These are phyloP conservation scores for Tetrapisispora namnaoensis DNA, from an alignment of 805 yeast species.

Conservation along the genomic window DNA sequence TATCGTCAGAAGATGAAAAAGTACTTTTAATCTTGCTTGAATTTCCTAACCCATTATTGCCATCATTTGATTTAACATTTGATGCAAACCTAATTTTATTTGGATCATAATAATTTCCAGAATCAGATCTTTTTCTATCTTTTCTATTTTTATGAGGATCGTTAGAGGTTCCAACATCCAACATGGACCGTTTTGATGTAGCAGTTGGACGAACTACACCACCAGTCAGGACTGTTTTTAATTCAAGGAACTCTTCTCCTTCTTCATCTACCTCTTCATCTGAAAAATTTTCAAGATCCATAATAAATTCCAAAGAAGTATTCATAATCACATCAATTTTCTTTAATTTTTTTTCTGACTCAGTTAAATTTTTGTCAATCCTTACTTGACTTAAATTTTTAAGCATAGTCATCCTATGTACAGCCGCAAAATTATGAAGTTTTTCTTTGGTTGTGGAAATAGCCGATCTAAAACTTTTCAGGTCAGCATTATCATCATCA, in stretches of 20 bases:
- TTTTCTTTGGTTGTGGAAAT: conserved; percentile 7
- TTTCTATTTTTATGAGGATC: background rate
- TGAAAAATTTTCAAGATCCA: conserved; percentile 17
- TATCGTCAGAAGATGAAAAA: background rate
- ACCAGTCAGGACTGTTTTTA: conserved; percentile 24
- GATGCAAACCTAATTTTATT: conserved; percentile 22
- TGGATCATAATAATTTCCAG: background rate
- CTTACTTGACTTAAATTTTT: conserved; percentile 9
- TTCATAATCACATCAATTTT: conserved; percentile 16
- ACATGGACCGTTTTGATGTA: conserved; percentile 15
- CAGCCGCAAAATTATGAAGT: conserved; percentile 11
- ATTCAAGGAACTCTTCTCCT: conserved; percentile 9
- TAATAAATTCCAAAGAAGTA: conserved; percentile 16
- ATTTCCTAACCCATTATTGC: conserved; percentile 14
- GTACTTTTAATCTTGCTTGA: background rate
- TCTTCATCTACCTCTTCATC: conserved; percentile 7
- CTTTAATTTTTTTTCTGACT: conserved; percentile 4
- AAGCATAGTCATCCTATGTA: conserved; percentile 12
- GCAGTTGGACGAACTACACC: conserved; percentile 7
- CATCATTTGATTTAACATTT: conserved; percentile 16
- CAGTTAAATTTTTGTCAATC: conserved; percentile 1
- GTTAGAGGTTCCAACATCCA: conserved; percentile 9
- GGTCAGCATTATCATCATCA: background rate
- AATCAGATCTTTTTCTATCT: background rate
- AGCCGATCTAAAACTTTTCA: conserved; percentile 2